Evolutionary conservation across 768 basidiomycete species (phyloP).

Genomic region (Macrolepiota albuminosa): DNA sequence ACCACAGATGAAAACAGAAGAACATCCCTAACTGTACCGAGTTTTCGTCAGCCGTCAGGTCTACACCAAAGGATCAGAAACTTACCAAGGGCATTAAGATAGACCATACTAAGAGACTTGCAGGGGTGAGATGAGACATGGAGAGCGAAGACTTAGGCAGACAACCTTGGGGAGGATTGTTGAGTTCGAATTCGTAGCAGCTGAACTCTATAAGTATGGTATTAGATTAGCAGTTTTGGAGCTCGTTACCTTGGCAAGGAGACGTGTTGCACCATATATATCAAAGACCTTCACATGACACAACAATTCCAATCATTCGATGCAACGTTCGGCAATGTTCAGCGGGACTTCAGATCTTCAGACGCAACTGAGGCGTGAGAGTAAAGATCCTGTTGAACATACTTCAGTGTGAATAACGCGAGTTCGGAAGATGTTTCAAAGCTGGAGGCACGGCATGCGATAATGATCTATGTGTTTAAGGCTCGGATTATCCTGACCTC

Average conservation of each 20-base stretch:
- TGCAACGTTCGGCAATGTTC: constrained; percentile 7
- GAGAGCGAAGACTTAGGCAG: not conserved
- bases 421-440: not conserved
- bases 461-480: no score
- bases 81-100: constrained; percentile 48
- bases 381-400: no score
- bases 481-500: not conserved
- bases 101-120: constrained; percentile 61
- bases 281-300: constrained; percentile 11
- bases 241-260: not conserved
- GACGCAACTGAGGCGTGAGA: no score
- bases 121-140: constrained; percentile 30
- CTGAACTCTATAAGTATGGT: not conserved
- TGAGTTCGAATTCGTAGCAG: constrained; percentile 18
- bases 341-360: not conserved
- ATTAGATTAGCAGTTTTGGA: not conserved
- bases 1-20: constrained; percentile 71
- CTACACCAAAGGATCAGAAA: not conserved
- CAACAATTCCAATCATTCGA: constrained; percentile 5
- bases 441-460: not conserved
- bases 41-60: not conserved
- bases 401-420: no score
- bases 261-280: not conserved
- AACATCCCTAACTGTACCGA: constrained; percentile 49
- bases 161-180: constrained; percentile 1